Evolutionary conservation across 2,329 filamentous ascomycete species (phyloP).

Genomic region (Cladosporium halotolerans): DNA sequence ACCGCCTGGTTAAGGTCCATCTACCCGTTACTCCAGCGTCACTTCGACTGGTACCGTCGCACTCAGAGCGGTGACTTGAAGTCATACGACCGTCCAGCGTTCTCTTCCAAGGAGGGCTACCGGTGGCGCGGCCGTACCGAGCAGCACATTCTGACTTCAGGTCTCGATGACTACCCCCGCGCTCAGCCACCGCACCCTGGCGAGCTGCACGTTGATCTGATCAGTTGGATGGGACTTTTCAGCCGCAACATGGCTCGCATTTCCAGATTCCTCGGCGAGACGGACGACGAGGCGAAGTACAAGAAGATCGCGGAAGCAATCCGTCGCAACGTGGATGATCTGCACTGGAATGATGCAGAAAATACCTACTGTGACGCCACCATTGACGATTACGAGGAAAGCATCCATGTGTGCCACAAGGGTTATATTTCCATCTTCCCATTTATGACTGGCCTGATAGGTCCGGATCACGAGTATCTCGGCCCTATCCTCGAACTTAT

Average conservation of each 20-base stretch:
- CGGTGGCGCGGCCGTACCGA: slow-evolving; percentile 88
- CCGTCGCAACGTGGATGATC: slow-evolving; percentile 75
- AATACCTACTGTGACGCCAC: slow-evolving; percentile 91
- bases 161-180: slow-evolving; percentile 92
- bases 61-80: slow-evolving; percentile 88
- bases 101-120: slow-evolving; percentile 85
- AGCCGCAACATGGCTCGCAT: slow-evolving; percentile 76
- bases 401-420: slow-evolving; percentile 85
- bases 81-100: slow-evolving; percentile 82
- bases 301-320: slow-evolving; percentile 69
- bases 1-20: slow-evolving; percentile 66
- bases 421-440: slow-evolving; percentile 93
- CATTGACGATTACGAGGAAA: slow-evolving; percentile 91
- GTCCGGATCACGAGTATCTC: slow-evolving; percentile 66
- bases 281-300: slow-evolving; percentile 70
- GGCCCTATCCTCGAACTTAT: slow-evolving; percentile 72
- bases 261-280: slow-evolving; percentile 65
- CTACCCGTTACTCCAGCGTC: slow-evolving; percentile 79
- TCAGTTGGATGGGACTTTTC: slow-evolving; percentile 98
- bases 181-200: slow-evolving; percentile 89
- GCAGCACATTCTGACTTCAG: slow-evolving; percentile 82
- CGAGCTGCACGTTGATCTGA: slow-evolving; percentile 89
- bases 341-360: slow-evolving; percentile 81
- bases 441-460: slow-evolving; percentile 76
- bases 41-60: slow-evolving; percentile 91